Base-by-base conservation (phyloP, 192 early-diverging fungal genomes). In the Backusella tuberculispora region DNA sequence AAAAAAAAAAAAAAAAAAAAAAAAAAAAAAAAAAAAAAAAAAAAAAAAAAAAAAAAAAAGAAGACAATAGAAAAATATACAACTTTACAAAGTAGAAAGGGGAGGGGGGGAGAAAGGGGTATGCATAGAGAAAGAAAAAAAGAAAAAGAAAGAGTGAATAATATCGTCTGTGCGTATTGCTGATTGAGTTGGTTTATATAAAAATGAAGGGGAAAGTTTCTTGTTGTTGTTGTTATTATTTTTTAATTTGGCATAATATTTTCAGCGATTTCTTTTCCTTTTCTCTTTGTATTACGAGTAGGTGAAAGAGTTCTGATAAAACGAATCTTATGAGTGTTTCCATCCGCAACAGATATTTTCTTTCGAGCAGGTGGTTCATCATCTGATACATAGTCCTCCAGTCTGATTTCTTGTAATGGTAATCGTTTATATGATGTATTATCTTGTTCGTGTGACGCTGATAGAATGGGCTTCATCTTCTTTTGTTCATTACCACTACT, bases 331-430 rank as follows among this genome's bases (percentile, higher is more conserved):
- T 29, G 42, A 6, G 43, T 46, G 8, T 47, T 45, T 17, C 43
- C 68, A 69, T 14, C 29, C 1, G n/a, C 26, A 34, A 69, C 14
- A 29, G 42, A 45, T 13, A 21, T 8, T 46, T 69, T 69, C 68
- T 69, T 69, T 47, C 44, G 43, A 26, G 68, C 19, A 47, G 43
- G 68, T 69, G 19, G 21, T 47, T 69, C 68, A 69, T 69, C 68
- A 46, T 69, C 68, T 68, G 66, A 68, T 68, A 24, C 19, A 69
- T 69, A 46, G 14, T 69, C 68, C 26, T 69, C 66, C 40, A 42
- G 37, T n/a, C 26, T 40, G 6, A 69, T 69, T 47, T 69, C 68
- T 34, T 26, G 19, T 26, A 69, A 46, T 69, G 68, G 68, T 69
- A 47, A 45, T 47, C 68, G 43, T 69, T 69, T 14, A 47, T 46